These are phyloP conservation scores for Neofusicoccum ribis DNA, from an alignment of 2,329 filamentous ascomycete species.

Conservation along the genomic window DNA sequence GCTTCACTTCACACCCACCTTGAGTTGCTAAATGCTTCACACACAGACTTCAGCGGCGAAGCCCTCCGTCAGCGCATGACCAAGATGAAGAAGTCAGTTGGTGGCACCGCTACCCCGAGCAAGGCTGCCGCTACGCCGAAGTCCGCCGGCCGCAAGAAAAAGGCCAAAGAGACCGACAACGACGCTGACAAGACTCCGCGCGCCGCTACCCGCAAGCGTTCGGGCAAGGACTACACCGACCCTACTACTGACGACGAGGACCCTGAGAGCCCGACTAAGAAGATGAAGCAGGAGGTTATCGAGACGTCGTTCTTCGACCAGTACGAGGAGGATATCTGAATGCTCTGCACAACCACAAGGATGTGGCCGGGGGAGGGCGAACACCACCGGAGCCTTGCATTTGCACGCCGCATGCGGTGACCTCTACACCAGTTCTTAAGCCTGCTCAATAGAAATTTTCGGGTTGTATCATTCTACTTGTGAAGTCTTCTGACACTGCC, in stretches of 20 bases:
- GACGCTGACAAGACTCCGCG: background rate
- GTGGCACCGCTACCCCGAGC: background rate
- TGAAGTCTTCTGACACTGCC: no score
- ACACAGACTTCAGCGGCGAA: background rate
- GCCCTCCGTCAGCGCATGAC: background rate
- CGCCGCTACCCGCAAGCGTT: background rate
- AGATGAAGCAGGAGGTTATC: background rate
- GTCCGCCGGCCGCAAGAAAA: slow-evolving; percentile 2
- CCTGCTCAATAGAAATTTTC: no score
- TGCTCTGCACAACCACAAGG: background rate
- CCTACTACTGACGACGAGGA: background rate
- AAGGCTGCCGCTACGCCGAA: background rate
- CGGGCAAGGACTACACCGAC: background rate
- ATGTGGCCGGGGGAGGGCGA: no score
- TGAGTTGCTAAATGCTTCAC: background rate
- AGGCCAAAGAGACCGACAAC: background rate
- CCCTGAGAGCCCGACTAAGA: background rate
- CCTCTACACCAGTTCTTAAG: no score
- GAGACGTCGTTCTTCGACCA: background rate
- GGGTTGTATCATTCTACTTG: no score
- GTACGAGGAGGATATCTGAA: background rate
- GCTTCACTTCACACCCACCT: background rate
- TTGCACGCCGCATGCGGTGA: no score
- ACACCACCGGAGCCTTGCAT: no score
- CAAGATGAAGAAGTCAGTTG: background rate